phyloP scores from a whole-genome alignment of 371 early-diverging fungal species.

The Mortierella sp. region DNA sequence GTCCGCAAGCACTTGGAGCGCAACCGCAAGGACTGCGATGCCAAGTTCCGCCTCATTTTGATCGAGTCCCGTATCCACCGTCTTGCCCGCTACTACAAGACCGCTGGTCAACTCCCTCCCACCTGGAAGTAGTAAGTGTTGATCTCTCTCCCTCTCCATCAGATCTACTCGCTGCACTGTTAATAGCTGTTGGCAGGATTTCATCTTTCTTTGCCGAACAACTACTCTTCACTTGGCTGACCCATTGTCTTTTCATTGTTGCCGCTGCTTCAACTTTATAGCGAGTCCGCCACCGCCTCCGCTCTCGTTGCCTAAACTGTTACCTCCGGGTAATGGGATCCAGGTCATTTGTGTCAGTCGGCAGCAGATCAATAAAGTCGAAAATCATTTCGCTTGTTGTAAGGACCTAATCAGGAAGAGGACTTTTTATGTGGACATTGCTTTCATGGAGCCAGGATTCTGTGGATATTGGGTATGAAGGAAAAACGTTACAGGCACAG shows the following conservation, averaged over 20 bases:
- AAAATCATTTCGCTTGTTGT: constrained; percentile 15
- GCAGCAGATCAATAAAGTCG: constrained; percentile 42
- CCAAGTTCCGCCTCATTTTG: constrained; percentile 99
- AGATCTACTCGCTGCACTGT: constrained; percentile 1
- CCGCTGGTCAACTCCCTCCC: constrained; percentile 95
- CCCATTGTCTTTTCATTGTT: background rate
- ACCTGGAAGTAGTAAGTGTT: constrained; percentile 99
- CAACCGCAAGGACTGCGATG: constrained; percentile 99
- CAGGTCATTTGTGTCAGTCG: constrained; percentile 19
- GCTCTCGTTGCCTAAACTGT: constrained; percentile 77
- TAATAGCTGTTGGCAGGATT: too few relatives aligned
- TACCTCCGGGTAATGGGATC: constrained; percentile 10
- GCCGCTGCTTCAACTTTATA: constrained; percentile 49
- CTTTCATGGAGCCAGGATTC: background rate
- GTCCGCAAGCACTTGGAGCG: constrained; percentile 99
- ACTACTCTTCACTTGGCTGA: background rate
- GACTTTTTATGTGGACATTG: background rate
- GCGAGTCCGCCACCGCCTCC: constrained; percentile 88
- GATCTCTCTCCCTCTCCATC: too few relatives aligned
- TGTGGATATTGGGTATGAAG: background rate
- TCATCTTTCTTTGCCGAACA: too few relatives aligned
- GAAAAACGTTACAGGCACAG: too few relatives aligned
- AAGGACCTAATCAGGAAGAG: background rate
- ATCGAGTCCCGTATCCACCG: constrained; percentile 99
- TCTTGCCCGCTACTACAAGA: constrained; percentile 99